Evolutionary conservation across 2,329 filamentous ascomycete genomes (phyloP), one percentile per base, ranked within the genome.

Genomic region (Monilinia polystroma): DNA sequence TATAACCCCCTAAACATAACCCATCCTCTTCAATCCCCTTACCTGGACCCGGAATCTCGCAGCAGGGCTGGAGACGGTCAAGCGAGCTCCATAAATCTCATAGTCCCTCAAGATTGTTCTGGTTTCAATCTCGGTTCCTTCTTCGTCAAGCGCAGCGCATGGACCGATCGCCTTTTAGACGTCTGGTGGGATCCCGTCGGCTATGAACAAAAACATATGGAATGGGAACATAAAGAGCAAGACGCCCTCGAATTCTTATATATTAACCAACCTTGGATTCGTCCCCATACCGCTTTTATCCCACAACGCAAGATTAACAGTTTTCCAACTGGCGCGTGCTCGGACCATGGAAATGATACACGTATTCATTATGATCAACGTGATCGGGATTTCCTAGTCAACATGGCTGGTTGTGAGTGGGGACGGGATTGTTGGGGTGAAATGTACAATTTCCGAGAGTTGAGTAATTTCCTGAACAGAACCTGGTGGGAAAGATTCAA

Each of bases 191-290:
- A 99, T 75, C 95, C 95, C 0, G 93, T 98, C 41, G 87, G 90
- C 67, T 99, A 99, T 78, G 95, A 99, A 80, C 95, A 99, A 80
- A 96, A 93, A 77, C 95, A 99, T 78, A 97, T 97, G 93, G 87
- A 95, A 70, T 99, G 95, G 95, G 93, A 95, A 75, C 95, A 99
- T 82, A 98, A 98, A 78, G 95, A 99, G 78, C 95, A 99, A 79
- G 93, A 98, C 76, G 92, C 93, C 1, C 81, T 99, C 53, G 93
- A 97, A 80, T 90, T 96, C 79, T 83, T 99, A 70, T 99, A 99
- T 80, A 85, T 84, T 67, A 90, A 90, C 66, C 94, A 98, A 77
- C 92, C 95, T 0, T 99, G 95, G 93, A 87, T 98, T 64, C 88
- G 95, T 68, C 88, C 91, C 66, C 91, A 95, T 73, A 89, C 93